A percentile compares a stretch with the other conserved stretches of the same genome.
phyloP scores from a whole-genome alignment of 148 eudicot species.

The Drosera capensis region DNA sequence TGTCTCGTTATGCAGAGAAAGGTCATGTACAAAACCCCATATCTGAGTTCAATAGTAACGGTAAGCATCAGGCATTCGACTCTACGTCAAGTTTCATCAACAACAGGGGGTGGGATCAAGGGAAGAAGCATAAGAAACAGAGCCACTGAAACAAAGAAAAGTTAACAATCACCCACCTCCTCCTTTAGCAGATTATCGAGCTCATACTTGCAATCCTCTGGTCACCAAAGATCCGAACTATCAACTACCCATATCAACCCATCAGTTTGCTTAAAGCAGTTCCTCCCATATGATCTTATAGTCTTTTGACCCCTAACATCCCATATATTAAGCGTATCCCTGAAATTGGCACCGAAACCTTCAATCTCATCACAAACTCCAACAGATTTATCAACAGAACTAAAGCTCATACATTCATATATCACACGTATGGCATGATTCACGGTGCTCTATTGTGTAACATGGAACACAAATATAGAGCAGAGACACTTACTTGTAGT shows the following conservation, averaged over 20 bases:
- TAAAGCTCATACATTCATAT: too few species aligned
- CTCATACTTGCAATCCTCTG: slow-evolving; percentile 79
- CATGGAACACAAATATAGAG: neutral
- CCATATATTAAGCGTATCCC: slow-evolving; percentile 94
- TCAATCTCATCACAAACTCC: too few species aligned
- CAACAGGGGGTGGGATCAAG: neutral
- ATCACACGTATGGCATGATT: too few species aligned
- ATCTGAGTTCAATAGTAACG: too few species aligned
- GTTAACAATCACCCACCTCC: slow-evolving; percentile 34
- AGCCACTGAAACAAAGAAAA: neutral
- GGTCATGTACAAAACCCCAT: too few species aligned
- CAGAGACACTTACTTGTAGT: slow-evolving; percentile 33
- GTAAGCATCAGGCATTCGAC: too few species aligned
- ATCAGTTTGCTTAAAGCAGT: slow-evolving; percentile 98
- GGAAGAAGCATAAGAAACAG: neutral
- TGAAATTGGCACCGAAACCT: slow-evolving; percentile 12
- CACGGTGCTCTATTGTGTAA: too few species aligned
- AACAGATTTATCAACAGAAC: too few species aligned
- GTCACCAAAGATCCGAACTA: slow-evolving; percentile 85
- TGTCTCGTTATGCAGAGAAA: too few species aligned
- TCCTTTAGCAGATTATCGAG: slow-evolving; percentile 84
- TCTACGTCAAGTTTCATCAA: too few species aligned
- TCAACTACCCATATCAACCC: slow-evolving; percentile 99
- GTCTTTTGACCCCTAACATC: slow-evolving; percentile 99
- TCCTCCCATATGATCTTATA: slow-evolving; percentile 93